A percentile compares a stretch with the other conserved stretches of the same genome.
phyloP scores from a whole-genome alignment of 2,329 filamentous ascomycete species.

The Colletotrichum tabaci region DNA sequence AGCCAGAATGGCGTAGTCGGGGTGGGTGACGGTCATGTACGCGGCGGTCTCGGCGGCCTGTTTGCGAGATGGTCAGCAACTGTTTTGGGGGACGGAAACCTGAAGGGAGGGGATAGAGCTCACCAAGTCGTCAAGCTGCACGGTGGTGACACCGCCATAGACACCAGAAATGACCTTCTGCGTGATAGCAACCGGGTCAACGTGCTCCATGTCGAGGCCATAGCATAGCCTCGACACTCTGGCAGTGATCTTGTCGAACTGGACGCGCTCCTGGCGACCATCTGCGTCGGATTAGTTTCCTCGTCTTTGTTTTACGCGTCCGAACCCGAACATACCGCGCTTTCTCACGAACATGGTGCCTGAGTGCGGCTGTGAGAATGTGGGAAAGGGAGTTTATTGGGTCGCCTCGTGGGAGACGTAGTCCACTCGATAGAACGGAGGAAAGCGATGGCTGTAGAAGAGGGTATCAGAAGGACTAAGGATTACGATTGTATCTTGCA shows the following conservation, averaged over 20 bases:
- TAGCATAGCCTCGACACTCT: constrained; percentile 98
- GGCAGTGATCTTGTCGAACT: constrained; percentile 99
- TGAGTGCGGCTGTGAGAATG: constrained; percentile 20
- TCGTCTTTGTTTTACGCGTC: background rate
- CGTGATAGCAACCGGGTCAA: constrained; percentile 97
- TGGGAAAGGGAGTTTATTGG: background rate
- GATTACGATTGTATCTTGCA: constrained; percentile 13
- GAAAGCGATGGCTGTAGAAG: constrained; percentile 5
- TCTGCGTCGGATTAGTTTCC: constrained; percentile 67
- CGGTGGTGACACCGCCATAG: constrained; percentile 96
- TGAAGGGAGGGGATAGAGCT: constrained; percentile 54
- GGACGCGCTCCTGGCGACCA: constrained; percentile 99
- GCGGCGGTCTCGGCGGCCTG: constrained; percentile 98
- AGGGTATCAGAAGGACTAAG: constrained; percentile 30
- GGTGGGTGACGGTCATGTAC: constrained; percentile 99
- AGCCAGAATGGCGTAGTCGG: constrained; percentile 98
- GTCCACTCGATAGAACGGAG: constrained; percentile 9
- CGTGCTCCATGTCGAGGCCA: constrained; percentile 92
- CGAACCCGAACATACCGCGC: constrained; percentile 65
- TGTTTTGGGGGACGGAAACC: background rate
- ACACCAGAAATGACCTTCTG: constrained; percentile 99
- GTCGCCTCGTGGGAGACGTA: constrained; percentile 2
- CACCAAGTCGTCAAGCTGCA: constrained; percentile 97
- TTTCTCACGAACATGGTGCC: constrained; percentile 74
- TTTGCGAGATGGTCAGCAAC: constrained; percentile 43